A percentile compares a stretch with the other conserved stretches of the same genome.
These are phyloP conservation scores for Tephrocybe sp. DNA, from an alignment of 768 basidiomycete species.

Conservation along the genomic window DNA sequence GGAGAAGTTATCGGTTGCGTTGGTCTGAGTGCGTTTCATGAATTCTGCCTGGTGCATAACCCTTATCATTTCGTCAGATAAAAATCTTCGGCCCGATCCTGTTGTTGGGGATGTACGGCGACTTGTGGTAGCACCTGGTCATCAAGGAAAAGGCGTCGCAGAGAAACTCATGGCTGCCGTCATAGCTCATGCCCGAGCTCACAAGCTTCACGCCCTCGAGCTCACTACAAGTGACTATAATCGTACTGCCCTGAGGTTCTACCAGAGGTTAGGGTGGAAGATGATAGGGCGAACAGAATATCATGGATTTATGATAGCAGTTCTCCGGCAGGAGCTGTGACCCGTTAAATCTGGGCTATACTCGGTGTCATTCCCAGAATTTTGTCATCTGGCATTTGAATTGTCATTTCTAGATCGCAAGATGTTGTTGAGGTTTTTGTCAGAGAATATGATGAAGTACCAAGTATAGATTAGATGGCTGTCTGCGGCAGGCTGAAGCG, in stretches of 20 bases:
- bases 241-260: constrained; percentile 8
- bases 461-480: too few relatives aligned
- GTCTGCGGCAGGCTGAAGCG: too few relatives aligned
- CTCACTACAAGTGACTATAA: constrained; percentile 17
- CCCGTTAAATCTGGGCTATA: too few relatives aligned
- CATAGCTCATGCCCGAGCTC: constrained; percentile 7
- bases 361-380: too few relatives aligned
- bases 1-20: constrained; percentile 13
- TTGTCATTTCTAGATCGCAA: too few relatives aligned
- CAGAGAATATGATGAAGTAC: too few relatives aligned
- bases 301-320: constrained; percentile 5
- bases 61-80: background rate
- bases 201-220: constrained; percentile 11
- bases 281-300: constrained; percentile 3
- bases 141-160: constrained; percentile 13
- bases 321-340: constrained; percentile 3
- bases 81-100: constrained; percentile 2
- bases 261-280: constrained; percentile 13
- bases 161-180: constrained; percentile 14
- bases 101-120: constrained; percentile 13
- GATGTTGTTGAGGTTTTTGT: too few relatives aligned
- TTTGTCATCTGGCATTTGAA: too few relatives aligned
- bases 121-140: constrained; percentile 7
- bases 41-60: background rate
- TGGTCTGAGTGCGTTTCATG: constrained; percentile 13